Evolutionary conservation across 2,329 filamentous ascomycete genomes (phyloP).

Genomic region (Fusarium burgessii): DNA sequence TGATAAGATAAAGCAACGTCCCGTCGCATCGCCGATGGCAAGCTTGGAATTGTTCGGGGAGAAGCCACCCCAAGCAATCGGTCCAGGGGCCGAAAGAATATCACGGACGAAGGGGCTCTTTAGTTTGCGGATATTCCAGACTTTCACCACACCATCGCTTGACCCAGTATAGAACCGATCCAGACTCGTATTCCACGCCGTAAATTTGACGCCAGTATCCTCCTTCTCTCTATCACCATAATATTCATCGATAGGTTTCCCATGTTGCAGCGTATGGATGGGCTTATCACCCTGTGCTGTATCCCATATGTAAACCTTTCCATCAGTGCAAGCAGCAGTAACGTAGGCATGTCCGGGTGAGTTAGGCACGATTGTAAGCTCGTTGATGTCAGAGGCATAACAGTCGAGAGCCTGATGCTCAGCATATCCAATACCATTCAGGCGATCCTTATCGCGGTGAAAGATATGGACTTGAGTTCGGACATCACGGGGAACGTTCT

Average conservation of each 20-base stretch:
- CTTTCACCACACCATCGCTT: conserved; percentile 72
- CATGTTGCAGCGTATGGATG: conserved; percentile 68
- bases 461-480: conserved; percentile 71
- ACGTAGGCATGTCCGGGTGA: conserved; percentile 63
- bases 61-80: conserved; percentile 69
- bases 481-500: conserved; percentile 58
- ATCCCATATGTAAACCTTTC: conserved; percentile 73
- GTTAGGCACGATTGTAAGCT: conserved; percentile 70
- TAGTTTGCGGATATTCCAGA: conserved; percentile 68
- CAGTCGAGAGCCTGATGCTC: conserved; percentile 70
- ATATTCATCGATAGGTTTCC: conserved; percentile 56
- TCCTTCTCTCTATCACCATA: conserved; percentile 63
- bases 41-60: conserved; percentile 67
- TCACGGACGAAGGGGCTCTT: conserved; percentile 62
- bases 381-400: conserved; percentile 70
- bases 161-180: conserved; percentile 73
- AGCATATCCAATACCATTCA: conserved; percentile 49
- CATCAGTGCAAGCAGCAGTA: conserved; percentile 72
- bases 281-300: conserved; percentile 66
- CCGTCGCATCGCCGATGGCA: conserved; percentile 71
- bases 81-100: conserved; percentile 65
- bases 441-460: conserved; percentile 45
- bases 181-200: conserved; percentile 67
- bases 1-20: conserved; percentile 68
- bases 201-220: conserved; percentile 73